Conservation (phyloP, 352 stramenopile species). For the Globisporangium nodosum region DNA sequence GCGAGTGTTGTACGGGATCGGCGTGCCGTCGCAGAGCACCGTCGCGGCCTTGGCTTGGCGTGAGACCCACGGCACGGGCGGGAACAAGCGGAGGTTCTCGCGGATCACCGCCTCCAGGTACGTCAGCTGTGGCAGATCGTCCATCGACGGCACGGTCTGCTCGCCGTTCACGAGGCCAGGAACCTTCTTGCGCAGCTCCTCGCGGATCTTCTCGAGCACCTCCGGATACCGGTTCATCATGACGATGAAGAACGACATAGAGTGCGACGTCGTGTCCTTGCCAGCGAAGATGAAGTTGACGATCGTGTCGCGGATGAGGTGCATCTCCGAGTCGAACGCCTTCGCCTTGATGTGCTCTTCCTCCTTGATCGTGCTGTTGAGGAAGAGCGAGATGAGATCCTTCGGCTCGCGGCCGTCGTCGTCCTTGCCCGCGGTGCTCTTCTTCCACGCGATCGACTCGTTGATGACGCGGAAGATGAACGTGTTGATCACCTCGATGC, state of each 20-base stretch:
- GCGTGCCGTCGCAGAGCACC: slow-evolving; percentile 51
- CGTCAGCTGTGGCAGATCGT: slow-evolving; percentile 37
- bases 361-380: slow-evolving; percentile 21
- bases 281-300: slow-evolving; percentile 73
- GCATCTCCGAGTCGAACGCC: slow-evolving; percentile 1
- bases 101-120: slow-evolving; percentile 62
- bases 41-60: slow-evolving; percentile 32
- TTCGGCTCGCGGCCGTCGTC: not conserved
- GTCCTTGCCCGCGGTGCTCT: not conserved
- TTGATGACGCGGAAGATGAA: not conserved
- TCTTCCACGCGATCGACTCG: not conserved
- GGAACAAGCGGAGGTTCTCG: slow-evolving; percentile 64
- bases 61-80: slow-evolving; percentile 22
- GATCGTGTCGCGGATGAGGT: slow-evolving; percentile 48
- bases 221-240: slow-evolving; percentile 69
- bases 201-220: slow-evolving; percentile 31
- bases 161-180: slow-evolving; percentile 23
- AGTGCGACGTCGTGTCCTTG: slow-evolving; percentile 17
- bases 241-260: slow-evolving; percentile 66
- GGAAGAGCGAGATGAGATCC: slow-evolving; percentile 45
- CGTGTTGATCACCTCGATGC: too few species aligned
- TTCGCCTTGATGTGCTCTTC: slow-evolving; percentile 20
- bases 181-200: slow-evolving; percentile 34
- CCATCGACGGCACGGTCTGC: slow-evolving; percentile 15
- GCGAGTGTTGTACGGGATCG: slow-evolving; percentile 30